Conservation (phyloP, 208 protist genomes). For the Trypanosoma melophagium region DNA sequence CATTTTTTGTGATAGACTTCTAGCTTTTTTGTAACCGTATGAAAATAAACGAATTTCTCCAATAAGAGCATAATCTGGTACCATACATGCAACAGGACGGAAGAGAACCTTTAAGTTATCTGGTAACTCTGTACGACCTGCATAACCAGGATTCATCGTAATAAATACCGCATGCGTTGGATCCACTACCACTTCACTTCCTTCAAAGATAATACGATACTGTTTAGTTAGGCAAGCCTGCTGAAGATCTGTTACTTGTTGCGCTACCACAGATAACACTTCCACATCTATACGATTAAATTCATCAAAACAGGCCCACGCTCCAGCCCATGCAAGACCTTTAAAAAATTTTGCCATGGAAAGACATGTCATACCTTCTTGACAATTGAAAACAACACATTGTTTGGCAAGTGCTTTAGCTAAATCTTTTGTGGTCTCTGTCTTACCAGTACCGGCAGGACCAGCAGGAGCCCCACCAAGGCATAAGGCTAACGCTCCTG, state of each 20-base stretch:
- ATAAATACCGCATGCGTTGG: constrained; percentile 96
- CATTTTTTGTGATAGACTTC: constrained; percentile 96
- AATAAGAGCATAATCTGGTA: constrained; percentile 99
- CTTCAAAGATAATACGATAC: constrained; percentile 94
- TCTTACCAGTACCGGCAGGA: constrained; percentile 93
- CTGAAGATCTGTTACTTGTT: constrained; percentile 96
- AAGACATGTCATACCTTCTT: constrained; percentile 94
- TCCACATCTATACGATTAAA: constrained; percentile 99
- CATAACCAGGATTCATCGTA: constrained; percentile 99
- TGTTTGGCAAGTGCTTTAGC: constrained; percentile 97
- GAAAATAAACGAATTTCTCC: constrained; percentile 98
- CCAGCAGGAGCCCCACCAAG: constrained; percentile 93
- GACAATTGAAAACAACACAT: constrained; percentile 98
- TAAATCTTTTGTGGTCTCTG: constrained; percentile 97
- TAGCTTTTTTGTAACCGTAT: constrained; percentile 97
- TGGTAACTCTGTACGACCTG: constrained; percentile 97
- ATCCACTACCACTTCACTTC: constrained; percentile 92
- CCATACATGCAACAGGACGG: constrained; percentile 98
- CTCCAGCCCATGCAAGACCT: constrained; percentile 94
- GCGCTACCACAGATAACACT: constrained; percentile 96
- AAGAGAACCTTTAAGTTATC: constrained; percentile 98
- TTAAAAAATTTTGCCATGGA: constrained; percentile 98
- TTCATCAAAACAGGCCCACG: constrained; percentile 99
- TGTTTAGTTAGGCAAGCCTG: constrained; percentile 91
- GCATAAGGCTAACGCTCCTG: constrained; percentile 91